Base-by-base conservation (phyloP, 1,139 yeast species). In the Diutina sp. region DNA sequence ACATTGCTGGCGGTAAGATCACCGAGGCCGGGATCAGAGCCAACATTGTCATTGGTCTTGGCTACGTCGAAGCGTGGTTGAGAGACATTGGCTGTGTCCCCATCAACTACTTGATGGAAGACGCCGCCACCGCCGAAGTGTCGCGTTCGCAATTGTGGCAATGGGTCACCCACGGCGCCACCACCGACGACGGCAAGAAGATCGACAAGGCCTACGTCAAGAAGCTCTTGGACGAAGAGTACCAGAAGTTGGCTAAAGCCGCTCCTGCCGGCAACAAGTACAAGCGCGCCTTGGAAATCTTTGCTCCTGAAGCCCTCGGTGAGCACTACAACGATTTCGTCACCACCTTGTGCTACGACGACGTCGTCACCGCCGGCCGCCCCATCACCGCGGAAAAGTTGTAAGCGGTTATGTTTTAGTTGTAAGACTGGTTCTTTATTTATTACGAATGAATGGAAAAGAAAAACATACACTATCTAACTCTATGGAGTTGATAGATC, bases 71-170 rank as follows among this genome's bases (percentile, higher is more conserved):
- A 73, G 91, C 91, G 51, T 87, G 93, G 93, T 80, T 87, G 66
- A 79, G 90, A 64, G 87, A 88, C 59, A 72, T 82, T 62, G 93
- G 93, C 29, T 84, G 90, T 74, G 90, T 87, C 59, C 91, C 95
- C 64, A 85, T 87, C 71, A 85, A 86, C 76, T 84, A 79, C 69
- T 77, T 86, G 72, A 87, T 87, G 95, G 95, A 87, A 72, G 93
- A 87, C 66, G 93, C 93, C 57, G 93, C 93, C 55, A 87, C 93
- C 58, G 93, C 93, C 57, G 95, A 87, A 70, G 93, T 87, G 48
- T 85, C 91, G 44, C 83, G 95, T 69, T 81, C 89, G 48, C 90
- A 85, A 72, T 78, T 87, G 64, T 84, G 87, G 82, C 91, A 87
- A 70, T 87, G 93, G 93, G 90, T 86, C 60, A 83, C 83, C 62